Conservation (phyloP, 352 stramenopile species). For the Globisporangium canariense region DNA sequence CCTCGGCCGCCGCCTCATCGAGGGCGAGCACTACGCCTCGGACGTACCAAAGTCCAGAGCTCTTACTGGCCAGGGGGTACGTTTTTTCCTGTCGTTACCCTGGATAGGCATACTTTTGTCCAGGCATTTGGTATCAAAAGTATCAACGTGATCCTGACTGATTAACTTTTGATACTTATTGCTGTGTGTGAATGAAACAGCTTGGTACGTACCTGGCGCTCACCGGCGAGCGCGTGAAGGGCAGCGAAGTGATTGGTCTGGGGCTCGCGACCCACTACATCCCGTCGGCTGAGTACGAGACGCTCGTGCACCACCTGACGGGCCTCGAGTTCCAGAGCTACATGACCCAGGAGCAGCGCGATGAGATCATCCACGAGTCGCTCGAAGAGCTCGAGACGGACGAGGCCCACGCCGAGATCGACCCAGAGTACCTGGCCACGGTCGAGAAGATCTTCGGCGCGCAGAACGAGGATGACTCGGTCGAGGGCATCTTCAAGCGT, state of each 20-base stretch:
- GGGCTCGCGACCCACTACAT: slow-evolving; percentile 97
- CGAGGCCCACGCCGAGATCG: slow-evolving; percentile 76
- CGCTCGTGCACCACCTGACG: slow-evolving; percentile 86
- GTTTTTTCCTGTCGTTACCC: slow-evolving; percentile 11
- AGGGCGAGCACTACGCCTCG: slow-evolving; percentile 68
- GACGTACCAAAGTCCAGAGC: slow-evolving; percentile 70
- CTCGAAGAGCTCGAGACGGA: slow-evolving; percentile 82
- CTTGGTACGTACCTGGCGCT: slow-evolving; percentile 95
- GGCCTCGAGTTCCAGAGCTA: slow-evolving; percentile 65
- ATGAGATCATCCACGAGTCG: slow-evolving; percentile 84
- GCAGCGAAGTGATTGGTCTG: slow-evolving; percentile 88
- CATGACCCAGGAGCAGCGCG: slow-evolving; percentile 75
- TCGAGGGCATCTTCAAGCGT: slow-evolving; percentile 71
- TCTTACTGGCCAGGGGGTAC: slow-evolving; percentile 68
- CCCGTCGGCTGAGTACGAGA: slow-evolving; percentile 79
- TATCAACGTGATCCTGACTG: background rate
- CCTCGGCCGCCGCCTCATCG: slow-evolving; percentile 64
- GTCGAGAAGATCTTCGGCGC: slow-evolving; percentile 77
- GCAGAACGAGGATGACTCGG: slow-evolving; percentile 63
- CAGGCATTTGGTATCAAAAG: background rate
- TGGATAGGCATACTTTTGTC: background rate
- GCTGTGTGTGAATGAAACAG: slow-evolving; percentile 20
- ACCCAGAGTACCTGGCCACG: slow-evolving; percentile 71
- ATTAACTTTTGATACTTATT: background rate
- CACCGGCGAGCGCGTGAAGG: slow-evolving; percentile 90